Conservation (phyloP, 1,284 basidiomycete species). For the Hemileia vastatrix region DNA sequence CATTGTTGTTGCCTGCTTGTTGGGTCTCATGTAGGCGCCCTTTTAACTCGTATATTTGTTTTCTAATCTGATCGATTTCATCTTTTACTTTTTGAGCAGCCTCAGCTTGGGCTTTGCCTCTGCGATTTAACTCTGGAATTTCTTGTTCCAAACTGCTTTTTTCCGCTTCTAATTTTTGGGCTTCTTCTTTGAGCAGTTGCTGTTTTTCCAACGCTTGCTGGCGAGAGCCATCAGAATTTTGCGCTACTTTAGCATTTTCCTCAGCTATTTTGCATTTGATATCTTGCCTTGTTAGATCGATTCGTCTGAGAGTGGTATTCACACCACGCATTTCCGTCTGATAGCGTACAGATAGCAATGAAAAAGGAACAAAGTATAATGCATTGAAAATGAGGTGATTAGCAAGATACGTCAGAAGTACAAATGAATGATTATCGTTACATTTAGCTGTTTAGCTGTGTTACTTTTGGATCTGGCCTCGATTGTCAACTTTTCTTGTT, state of each 20-base stretch:
- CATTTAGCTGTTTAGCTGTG: too few relatives aligned
- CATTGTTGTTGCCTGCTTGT: neutral
- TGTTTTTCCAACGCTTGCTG: slow-evolving; percentile 6
- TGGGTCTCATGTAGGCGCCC: neutral
- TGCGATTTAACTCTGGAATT: neutral
- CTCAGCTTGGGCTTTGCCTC: neutral
- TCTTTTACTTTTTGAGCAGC: neutral
- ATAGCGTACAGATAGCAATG: too few relatives aligned
- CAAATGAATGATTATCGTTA: too few relatives aligned
- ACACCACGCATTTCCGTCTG: too few relatives aligned
- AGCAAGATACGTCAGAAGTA: too few relatives aligned
- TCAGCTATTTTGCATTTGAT: too few relatives aligned
- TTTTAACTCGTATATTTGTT: neutral
- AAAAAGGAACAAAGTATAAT: too few relatives aligned
- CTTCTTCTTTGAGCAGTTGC: neutral
- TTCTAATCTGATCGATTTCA: neutral
- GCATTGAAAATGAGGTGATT: too few relatives aligned
- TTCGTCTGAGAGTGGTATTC: too few relatives aligned
- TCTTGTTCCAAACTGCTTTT: neutral
- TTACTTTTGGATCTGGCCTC: too few relatives aligned
- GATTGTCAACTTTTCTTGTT: too few relatives aligned
- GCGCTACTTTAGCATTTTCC: slow-evolving; percentile 15
- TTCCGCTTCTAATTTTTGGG: neutral
- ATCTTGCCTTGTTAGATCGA: too few relatives aligned
- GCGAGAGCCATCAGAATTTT: slow-evolving; percentile 6